These are phyloP conservation scores for Tuber melanosporum DNA, from an alignment of 495 filamentous ascomycete species.

Conservation along the genomic window DNA sequence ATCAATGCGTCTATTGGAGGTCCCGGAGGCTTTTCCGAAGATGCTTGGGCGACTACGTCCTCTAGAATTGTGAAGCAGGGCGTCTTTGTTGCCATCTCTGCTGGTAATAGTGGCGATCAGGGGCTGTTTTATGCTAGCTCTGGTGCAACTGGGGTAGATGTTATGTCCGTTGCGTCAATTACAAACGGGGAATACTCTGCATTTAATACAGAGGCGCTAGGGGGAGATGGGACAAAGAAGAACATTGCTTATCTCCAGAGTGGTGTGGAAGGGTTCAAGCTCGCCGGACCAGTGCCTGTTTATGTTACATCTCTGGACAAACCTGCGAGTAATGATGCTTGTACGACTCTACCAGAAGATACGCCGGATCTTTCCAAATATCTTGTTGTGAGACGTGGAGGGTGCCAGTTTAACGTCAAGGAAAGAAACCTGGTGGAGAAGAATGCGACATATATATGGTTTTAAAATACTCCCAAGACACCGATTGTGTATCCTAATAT, in stretches of 20 bases:
- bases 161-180: slow-evolving; percentile 52
- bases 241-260: slow-evolving; percentile 43
- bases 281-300: slow-evolving; percentile 43
- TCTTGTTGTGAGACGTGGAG: slow-evolving; percentile 52
- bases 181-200: slow-evolving; percentile 46
- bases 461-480: slow-evolving; percentile 49
- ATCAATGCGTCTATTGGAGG: slow-evolving; percentile 58
- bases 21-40: slow-evolving; percentile 52
- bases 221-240: slow-evolving; percentile 23
- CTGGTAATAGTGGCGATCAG: slow-evolving; percentile 50
- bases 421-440: slow-evolving; percentile 48
- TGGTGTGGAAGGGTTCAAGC: slow-evolving; percentile 44
- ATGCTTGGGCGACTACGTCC: slow-evolving; percentile 51
- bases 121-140: slow-evolving; percentile 54
- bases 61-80: slow-evolving; percentile 53
- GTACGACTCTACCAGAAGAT: slow-evolving; percentile 45
- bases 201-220: slow-evolving; percentile 45
- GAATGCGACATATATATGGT: slow-evolving; percentile 53
- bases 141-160: slow-evolving; percentile 49
- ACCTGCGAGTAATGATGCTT: slow-evolving; percentile 47
- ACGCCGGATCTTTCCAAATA: slow-evolving; percentile 50
- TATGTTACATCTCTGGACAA: slow-evolving; percentile 51
- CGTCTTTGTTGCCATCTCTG: slow-evolving; percentile 52
- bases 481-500: slow-evolving; percentile 30
- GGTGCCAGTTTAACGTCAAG: slow-evolving; percentile 50